Percentiles rank a stretch among this genome's conserved stretches.
phyloP scores from a whole-genome alignment of 345 rosid species.

The Rubroshorea leprosula region DNA sequence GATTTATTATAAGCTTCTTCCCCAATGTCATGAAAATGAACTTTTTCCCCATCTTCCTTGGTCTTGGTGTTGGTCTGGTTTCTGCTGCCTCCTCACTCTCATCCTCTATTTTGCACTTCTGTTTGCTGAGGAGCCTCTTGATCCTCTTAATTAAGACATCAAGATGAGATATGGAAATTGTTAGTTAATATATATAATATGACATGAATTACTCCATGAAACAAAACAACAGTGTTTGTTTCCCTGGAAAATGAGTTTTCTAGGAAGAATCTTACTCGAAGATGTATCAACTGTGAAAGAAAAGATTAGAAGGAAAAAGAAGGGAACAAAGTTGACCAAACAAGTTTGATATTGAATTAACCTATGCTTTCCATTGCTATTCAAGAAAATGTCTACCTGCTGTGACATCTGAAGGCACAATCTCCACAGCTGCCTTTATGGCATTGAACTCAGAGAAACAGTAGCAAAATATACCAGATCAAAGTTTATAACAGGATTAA shows the following conservation, averaged over 20 bases:
- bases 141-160: conserved; percentile 17
- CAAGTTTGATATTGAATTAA: conserved; percentile 17
- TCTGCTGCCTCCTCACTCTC: conserved; percentile 39
- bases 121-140: conserved; percentile 31
- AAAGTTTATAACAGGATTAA: conserved; percentile 76
- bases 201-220: too few relatives aligned
- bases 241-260: too few relatives aligned
- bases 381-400: background rate
- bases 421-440: conserved; percentile 28
- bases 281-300: conserved; percentile 1
- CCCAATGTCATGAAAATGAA: conserved; percentile 53
- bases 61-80: conserved; percentile 29
- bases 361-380: background rate
- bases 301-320: conserved; percentile 4
- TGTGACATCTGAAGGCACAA: background rate
- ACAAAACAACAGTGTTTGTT: too few relatives aligned
- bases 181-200: too few relatives aligned
- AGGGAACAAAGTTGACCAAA: conserved; percentile 22
- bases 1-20: conserved; percentile 61
- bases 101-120: conserved; percentile 39
- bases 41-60: conserved; percentile 35
- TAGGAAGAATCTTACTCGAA: too few relatives aligned
- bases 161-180: too few relatives aligned
- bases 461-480: conserved; percentile 69
- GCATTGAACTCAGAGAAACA: conserved; percentile 74